phyloP scores from a whole-genome alignment of 352 stramenopile genomes.

The Pythium apleroticum region DNA sequence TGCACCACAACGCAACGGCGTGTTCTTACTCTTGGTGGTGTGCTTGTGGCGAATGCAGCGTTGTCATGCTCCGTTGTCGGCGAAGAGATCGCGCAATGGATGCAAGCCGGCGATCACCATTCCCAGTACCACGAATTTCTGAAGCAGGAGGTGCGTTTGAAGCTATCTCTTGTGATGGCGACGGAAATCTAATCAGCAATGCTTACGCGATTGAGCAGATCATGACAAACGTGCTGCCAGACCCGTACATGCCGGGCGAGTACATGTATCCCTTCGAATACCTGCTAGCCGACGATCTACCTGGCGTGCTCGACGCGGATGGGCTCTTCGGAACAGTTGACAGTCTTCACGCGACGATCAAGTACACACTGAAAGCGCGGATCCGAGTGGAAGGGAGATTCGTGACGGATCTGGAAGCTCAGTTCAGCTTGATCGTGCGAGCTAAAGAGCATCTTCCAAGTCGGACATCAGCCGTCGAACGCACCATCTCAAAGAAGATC shows the following conservation, averaged over 20 bases:
- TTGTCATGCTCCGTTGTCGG: constrained; percentile 56
- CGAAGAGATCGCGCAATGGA: constrained; percentile 72
- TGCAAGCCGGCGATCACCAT: constrained; percentile 55
- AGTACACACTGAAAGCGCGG: constrained; percentile 68
- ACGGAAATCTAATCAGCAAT: not conserved
- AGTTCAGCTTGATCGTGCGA: constrained; percentile 49
- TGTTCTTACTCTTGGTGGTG: not conserved
- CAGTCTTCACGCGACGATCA: constrained; percentile 67
- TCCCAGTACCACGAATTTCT: constrained; percentile 71
- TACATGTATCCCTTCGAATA: constrained; percentile 76
- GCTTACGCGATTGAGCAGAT: constrained; percentile 30
- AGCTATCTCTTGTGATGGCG: not conserved
- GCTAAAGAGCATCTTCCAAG: constrained; percentile 32
- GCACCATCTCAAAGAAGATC: constrained; percentile 64
- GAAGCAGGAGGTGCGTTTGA: constrained; percentile 44
- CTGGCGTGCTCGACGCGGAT: constrained; percentile 59
- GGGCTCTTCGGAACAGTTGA: constrained; percentile 48
- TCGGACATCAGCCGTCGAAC: constrained; percentile 40
- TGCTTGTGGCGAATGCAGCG: constrained; percentile 29
- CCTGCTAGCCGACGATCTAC: constrained; percentile 48
- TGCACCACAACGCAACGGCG: not conserved
- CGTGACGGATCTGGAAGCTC: constrained; percentile 66
- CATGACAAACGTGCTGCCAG: constrained; percentile 44
- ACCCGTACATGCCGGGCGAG: constrained; percentile 58
- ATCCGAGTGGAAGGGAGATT: constrained; percentile 72